These are phyloP conservation scores for Nyssa sinensis DNA, from an alignment of 148 eudicot genomes.

Conservation along the genomic window DNA sequence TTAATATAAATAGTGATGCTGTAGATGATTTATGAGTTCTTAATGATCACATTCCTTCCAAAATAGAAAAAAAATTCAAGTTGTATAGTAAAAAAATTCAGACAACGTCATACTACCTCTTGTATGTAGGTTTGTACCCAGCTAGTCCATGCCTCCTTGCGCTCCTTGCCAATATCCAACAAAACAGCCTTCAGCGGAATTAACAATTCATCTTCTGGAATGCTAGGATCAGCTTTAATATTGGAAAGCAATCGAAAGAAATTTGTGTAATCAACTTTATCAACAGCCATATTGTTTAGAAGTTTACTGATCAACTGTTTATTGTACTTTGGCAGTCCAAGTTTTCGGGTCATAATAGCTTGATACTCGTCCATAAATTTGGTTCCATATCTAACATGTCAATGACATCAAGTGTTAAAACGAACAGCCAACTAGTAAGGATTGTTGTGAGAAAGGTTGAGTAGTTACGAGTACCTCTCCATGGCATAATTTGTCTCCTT, in stretches of 20 bases:
- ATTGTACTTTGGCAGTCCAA: conserved; percentile 86
- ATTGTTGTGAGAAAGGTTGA: background rate
- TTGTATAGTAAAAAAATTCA: background rate
- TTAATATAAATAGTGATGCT: background rate
- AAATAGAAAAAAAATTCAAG: background rate
- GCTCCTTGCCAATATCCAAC: conserved; percentile 93
- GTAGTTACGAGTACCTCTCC: conserved; percentile 62
- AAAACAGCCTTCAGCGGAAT: conserved; percentile 83
- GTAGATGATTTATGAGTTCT: background rate
- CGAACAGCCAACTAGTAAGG: background rate
- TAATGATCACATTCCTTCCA: background rate
- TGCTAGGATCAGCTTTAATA: conserved; percentile 70
- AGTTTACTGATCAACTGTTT: conserved; percentile 88
- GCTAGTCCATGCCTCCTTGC: conserved; percentile 95
- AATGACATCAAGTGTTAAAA: background rate
- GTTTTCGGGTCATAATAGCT: conserved; percentile 91
- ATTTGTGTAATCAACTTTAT: conserved; percentile 98
- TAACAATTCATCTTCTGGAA: conserved; percentile 65
- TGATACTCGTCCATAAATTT: conserved; percentile 98
- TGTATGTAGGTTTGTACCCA: conserved; percentile 80
- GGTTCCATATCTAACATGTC: conserved; percentile 73
- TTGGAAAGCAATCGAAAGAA: conserved; percentile 90
- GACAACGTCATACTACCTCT: conserved; percentile 51
- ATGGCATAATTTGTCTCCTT: conserved; percentile 85
- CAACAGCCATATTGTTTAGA: conserved; percentile 97